phyloP scores from a whole-genome alignment of 768 basidiomycete species.

The Butyriboletus loyo region DNA sequence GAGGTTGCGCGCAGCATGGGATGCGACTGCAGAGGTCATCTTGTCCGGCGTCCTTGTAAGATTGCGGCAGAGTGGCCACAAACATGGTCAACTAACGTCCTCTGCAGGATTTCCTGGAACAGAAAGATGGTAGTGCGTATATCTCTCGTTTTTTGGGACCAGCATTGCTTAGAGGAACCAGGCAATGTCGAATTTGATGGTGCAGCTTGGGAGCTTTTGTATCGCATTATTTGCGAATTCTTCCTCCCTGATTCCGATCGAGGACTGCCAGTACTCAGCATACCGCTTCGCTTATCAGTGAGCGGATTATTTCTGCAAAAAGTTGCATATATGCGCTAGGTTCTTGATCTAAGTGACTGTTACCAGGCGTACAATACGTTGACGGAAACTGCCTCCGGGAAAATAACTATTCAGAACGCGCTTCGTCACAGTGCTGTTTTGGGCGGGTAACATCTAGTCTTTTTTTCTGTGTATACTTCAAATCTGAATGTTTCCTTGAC shows the following conservation, averaged over 20 bases:
- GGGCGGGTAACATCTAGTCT: slow-evolving; percentile 42
- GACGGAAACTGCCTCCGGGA: slow-evolving; percentile 42
- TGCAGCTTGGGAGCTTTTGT: slow-evolving; percentile 27
- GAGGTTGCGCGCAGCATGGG: slow-evolving; percentile 38
- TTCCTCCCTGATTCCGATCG: slow-evolving; percentile 31
- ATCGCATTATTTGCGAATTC: slow-evolving; percentile 35
- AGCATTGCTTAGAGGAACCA: slow-evolving; percentile 3
- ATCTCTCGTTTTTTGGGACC: not conserved
- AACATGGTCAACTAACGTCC: slow-evolving; percentile 13
- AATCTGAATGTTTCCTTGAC: not conserved
- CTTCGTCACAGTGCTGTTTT: slow-evolving; percentile 44
- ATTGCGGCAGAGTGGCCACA: not conserved
- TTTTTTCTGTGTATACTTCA: not conserved
- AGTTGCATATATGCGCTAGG: slow-evolving; percentile 29
- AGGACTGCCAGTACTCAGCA: slow-evolving; percentile 19
- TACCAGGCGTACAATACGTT: slow-evolving; percentile 52
- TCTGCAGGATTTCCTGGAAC: slow-evolving; percentile 24
- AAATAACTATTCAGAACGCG: slow-evolving; percentile 41
- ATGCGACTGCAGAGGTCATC: slow-evolving; percentile 42
- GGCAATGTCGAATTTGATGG: slow-evolving; percentile 21
- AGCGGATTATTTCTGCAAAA: slow-evolving; percentile 8
- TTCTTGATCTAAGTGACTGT: slow-evolving; percentile 14
- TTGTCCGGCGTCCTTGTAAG: slow-evolving; percentile 53
- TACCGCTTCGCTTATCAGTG: slow-evolving; percentile 25
- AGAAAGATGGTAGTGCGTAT: slow-evolving; percentile 18